A percentile compares a stretch with the other conserved stretches of the same genome.
phyloP scores from a whole-genome alignment of 2,329 filamentous ascomycete species.

The Trichoderma sp. region DNA sequence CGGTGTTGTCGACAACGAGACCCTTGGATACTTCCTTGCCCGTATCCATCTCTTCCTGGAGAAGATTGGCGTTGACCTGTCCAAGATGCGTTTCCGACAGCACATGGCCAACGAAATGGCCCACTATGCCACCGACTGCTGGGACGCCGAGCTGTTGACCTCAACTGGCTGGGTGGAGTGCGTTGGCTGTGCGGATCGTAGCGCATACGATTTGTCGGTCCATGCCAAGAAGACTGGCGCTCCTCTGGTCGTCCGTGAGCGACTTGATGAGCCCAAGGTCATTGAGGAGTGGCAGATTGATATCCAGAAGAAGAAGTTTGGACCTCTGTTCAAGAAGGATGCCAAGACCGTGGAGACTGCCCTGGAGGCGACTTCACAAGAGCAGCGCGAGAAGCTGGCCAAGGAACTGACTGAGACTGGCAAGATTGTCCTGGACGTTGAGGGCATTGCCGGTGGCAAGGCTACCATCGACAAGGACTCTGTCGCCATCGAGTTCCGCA shows the following conservation, averaged over 20 bases:
- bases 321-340: constrained; percentile 93
- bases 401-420: constrained; percentile 72
- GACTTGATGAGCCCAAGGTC: constrained; percentile 72
- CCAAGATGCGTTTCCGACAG: constrained; percentile 92
- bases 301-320: constrained; percentile 93
- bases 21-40: constrained; percentile 94
- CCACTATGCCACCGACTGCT: constrained; percentile 95
- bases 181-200: constrained; percentile 93
- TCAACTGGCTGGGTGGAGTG: constrained; percentile 98
- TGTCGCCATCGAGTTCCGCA: constrained; percentile 81
- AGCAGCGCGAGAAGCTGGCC: constrained; percentile 76
- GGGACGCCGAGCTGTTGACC: constrained; percentile 92
- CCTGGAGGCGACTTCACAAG: constrained; percentile 74
- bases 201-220: constrained; percentile 89
- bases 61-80: constrained; percentile 82
- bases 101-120: constrained; percentile 82
- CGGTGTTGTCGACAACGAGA: constrained; percentile 92
- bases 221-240: constrained; percentile 92
- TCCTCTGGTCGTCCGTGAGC: constrained; percentile 81
- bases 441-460: constrained; percentile 66
- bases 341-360: constrained; percentile 82
- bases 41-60: constrained; percentile 89
- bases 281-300: constrained; percentile 88
- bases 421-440: constrained; percentile 76
- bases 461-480: constrained; percentile 79